These are phyloP conservation scores for Ambrosiella beaveri DNA, from an alignment of 2,329 filamentous ascomycete species.

Conservation along the genomic window DNA sequence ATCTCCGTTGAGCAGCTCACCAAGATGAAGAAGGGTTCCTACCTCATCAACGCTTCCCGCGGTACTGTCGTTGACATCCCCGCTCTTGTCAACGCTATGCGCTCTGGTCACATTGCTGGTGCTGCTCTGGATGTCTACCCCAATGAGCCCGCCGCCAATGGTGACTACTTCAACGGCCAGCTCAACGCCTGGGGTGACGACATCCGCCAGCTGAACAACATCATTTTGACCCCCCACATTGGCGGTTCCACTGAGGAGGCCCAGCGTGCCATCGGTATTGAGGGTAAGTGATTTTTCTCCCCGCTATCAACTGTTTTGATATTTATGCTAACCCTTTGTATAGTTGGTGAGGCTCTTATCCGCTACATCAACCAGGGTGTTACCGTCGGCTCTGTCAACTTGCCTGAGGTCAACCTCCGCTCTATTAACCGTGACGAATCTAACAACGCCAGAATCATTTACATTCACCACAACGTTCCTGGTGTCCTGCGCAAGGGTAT, in stretches of 20 bases:
- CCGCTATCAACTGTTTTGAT: neutral
- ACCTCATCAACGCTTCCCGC: slow-evolving; percentile 90
- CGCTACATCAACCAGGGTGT: slow-evolving; percentile 92
- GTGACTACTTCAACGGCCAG: slow-evolving; percentile 76
- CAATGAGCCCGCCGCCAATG: slow-evolving; percentile 82
- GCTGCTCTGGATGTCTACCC: slow-evolving; percentile 96
- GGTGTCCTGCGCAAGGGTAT: slow-evolving; percentile 74
- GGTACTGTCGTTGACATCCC: slow-evolving; percentile 90
- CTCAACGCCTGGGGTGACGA: slow-evolving; percentile 78
- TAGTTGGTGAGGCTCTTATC: slow-evolving; percentile 69
- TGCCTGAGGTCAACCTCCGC: slow-evolving; percentile 85
- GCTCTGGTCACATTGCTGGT: slow-evolving; percentile 71
- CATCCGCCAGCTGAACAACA: slow-evolving; percentile 67
- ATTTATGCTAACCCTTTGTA: slow-evolving; percentile 12
- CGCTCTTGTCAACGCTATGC: slow-evolving; percentile 74
- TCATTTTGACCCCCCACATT: slow-evolving; percentile 93
- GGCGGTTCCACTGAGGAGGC: slow-evolving; percentile 96
- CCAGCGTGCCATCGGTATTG: slow-evolving; percentile 84
- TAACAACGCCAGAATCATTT: slow-evolving; percentile 80
- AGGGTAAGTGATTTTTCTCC: slow-evolving; percentile 33
- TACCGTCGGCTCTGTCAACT: slow-evolving; percentile 82
- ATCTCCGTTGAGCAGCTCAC: slow-evolving; percentile 64
- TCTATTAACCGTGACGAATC: slow-evolving; percentile 81
- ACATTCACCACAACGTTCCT: slow-evolving; percentile 91
- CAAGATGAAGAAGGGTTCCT: slow-evolving; percentile 82